Base-by-base conservation (phyloP, 148 eudicot species). In the Arbutus unedo region DNA sequence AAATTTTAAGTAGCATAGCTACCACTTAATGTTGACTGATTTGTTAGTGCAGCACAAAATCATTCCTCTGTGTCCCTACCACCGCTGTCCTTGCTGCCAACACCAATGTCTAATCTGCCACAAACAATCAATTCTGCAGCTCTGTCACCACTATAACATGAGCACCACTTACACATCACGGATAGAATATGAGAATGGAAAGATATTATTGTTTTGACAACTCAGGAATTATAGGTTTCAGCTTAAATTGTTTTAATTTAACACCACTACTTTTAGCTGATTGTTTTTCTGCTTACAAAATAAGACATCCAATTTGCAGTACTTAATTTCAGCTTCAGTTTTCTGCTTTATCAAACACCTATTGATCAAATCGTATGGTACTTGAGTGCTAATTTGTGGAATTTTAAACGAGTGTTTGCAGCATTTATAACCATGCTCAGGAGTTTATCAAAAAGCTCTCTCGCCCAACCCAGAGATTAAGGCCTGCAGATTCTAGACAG, bases 351-450 rank as follows among this genome's bases (percentile, higher is more conserved):
- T 66, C 16, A 31, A 66, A 25, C 44, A 25, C 71, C 71, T 11
- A 66, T 66, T 79, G 43, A 50, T 47, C 14, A 16, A 8, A 18
- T 31, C 25, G 43, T 48, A n/a, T 16, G 21, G 19, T 16, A 57
- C 41, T 16, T 3, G 21, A 41, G 31, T 23, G 10, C 41, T 15
- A 56, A 48, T 77, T 51, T 5, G 3, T 15, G 77, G 44, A 51
- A 44, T 56, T 82, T 45, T 25, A 14, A 41, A 15, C 31, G 18
- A 2, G 16, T 78, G 4, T 81, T 70, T 87, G 87, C 91, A 93
- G 97, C 88, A 93, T 93, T 25, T 92, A 91, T 85, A 92, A 93
- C 78, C 91, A 92, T 79, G 19, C 88, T 66, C 83, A 79, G 84
- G 95, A 89, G 80, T 81, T 92, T 49, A 59, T 86, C 38, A 78